Conservation (phyloP, 208 protist genomes). For the Acanthamoeba royreba region DNA sequence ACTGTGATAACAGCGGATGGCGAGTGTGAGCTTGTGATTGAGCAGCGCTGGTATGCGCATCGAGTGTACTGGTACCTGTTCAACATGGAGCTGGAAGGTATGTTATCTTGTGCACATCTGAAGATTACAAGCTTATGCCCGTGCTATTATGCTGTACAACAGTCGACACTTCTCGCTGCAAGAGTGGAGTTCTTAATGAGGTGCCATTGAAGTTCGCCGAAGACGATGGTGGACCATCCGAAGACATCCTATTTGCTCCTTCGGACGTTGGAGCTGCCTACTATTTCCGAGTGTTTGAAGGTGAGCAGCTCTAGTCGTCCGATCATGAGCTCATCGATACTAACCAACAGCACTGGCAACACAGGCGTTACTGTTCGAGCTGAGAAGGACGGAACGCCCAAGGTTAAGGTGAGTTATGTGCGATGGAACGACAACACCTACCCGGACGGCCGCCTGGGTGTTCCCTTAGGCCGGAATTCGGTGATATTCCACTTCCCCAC, state of each 20-base stretch:
- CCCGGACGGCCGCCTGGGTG: not conserved
- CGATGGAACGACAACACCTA: too few species aligned
- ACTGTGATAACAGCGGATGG: not conserved
- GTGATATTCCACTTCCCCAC: constrained; percentile 33
- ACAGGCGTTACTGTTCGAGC: not conserved
- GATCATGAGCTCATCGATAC: not conserved
- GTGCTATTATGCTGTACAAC: not conserved
- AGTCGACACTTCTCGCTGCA: constrained; percentile 44
- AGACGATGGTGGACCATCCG: constrained; percentile 22
- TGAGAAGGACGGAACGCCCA: not conserved
- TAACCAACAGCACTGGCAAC: not conserved
- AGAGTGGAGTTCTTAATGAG: not conserved
- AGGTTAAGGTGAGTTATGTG: constrained; percentile 13
- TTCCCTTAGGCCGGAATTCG: not conserved
- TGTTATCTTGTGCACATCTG: not conserved
- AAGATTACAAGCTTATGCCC: not conserved
- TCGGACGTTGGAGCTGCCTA: not conserved
- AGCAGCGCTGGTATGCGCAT: constrained; percentile 37
- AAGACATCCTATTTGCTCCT: constrained; percentile 9
- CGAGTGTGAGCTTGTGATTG: not conserved
- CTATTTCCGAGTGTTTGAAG: not conserved
- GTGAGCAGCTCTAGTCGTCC: not conserved
- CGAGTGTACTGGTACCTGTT: constrained; percentile 38
- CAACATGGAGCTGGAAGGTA: constrained; percentile 33
- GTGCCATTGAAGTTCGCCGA: not conserved